Base-by-base conservation (phyloP, 2,329 filamentous ascomycete genomes). In the Nemania serpens region DNA sequence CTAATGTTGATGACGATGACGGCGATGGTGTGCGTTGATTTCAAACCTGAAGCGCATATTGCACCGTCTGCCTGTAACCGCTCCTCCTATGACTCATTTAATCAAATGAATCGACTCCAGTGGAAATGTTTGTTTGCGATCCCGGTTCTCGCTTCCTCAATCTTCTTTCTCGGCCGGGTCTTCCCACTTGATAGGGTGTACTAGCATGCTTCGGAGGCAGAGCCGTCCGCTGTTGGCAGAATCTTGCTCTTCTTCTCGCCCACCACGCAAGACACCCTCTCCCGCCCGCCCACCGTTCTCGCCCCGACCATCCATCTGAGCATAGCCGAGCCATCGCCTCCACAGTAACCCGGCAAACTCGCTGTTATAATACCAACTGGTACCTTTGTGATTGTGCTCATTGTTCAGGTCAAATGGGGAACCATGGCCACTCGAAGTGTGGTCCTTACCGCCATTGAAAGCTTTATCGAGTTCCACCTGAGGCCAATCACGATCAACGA, bases 281-380 rank as follows among this genome's bases (percentile, higher is more conserved):
- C 77, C 82, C 52, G 76, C 79, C 61, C 74, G 74, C 50, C 76
- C 90, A 34, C 81, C 81, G 46, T 78, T 73, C n/a, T 75, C 71
- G 5, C 80, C 81, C 34, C 81, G 76, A 6, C 80, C 81, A 60
- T 84, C 82, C 69, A 77, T 74, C 70, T 85, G 82, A 15, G 81
- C 76, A 66, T 83, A 86, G 0, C 84, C 84, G 47, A 95, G 76
- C 92, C 92, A 96, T 46, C 91, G 81, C 52, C 89, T 82, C 85
- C 91, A 96, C 66, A 96, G 72, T n/a, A 89, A 84, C 4, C 88
- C 84, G 0, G 90, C 87, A 70, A 95, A 96, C 51, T 88, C 84
- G 20, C 88, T 88, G 68, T 92, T 90, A 75, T 92, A 96, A 75
- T 94, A 96, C 90, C 91, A 96, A 46, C 84, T 92, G 45, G 88